Evolutionary conservation across 2,329 filamentous ascomycete genomes (phyloP).

Genomic region (Scytalidium lignicola): DNA sequence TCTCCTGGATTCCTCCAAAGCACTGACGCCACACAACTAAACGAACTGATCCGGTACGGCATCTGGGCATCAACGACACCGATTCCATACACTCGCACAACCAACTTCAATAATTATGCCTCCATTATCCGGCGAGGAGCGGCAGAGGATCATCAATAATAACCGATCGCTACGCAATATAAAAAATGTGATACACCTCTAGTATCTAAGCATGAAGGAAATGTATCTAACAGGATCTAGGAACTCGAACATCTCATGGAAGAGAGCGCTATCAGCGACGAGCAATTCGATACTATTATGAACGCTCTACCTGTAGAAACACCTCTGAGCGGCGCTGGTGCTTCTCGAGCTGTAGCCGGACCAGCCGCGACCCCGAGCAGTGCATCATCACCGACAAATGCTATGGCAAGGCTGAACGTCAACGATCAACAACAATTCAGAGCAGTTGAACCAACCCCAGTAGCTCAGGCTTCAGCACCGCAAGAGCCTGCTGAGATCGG

Average conservation of each 20-base stretch:
- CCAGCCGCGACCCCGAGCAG: slow-evolving; percentile 29
- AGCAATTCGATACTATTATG: slow-evolving; percentile 70
- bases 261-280: slow-evolving; percentile 69
- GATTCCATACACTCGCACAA: slow-evolving; percentile 91
- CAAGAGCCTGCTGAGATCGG: slow-evolving; percentile 56
- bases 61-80: no score
- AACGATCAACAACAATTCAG: neutral
- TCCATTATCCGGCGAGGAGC: slow-evolving; percentile 18
- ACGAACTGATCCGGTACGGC: no score
- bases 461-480: slow-evolving; percentile 27
- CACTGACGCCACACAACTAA: no score
- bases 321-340: slow-evolving; percentile 36
- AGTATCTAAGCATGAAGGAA: neutral
- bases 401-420: neutral
- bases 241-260: slow-evolving; percentile 89
- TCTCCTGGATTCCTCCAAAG: slow-evolving; percentile 62
- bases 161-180: slow-evolving; percentile 29
- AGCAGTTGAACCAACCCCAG: slow-evolving; percentile 10
- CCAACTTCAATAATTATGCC: slow-evolving; percentile 31
- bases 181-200: slow-evolving; percentile 24
- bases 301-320: slow-evolving; percentile 69
- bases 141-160: slow-evolving; percentile 27
- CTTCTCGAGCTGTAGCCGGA: slow-evolving; percentile 28
- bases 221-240: slow-evolving; percentile 40
- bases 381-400: slow-evolving; percentile 7